Evolutionary conservation across 345 rosid species (phyloP), one percentile per base, ranked within the genome.

Genomic region (Gossypium anomalum): DNA sequence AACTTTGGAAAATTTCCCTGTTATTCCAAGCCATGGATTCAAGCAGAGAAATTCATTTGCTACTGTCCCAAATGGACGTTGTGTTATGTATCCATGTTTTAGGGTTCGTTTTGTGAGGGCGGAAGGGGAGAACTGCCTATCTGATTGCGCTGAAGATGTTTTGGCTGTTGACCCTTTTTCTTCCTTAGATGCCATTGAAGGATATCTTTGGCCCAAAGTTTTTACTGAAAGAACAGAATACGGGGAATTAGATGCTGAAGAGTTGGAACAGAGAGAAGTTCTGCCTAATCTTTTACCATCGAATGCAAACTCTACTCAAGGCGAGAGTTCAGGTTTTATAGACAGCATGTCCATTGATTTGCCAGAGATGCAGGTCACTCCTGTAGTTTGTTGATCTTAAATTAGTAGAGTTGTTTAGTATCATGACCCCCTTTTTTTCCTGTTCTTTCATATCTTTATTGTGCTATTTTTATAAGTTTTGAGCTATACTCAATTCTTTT

Each of bases 111-210:
- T 94, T 78, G 74, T 85, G 78, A 87, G 78, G 82, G 97, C 74
- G 49, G 88, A 92, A 53, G 95, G 88, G 53, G 98, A 89, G 85
- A 82, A 84, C 77, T 34, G 83, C 82, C 82, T 92, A 67, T 76
- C 84, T 78, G 89, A 91, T 78, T 87, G 76, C 77, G 80, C 84
- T 65, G 83, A 81, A 82, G 92, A 86, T 67, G 79, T 79, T 72
- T 56, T 86, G 70, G 81, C 91, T 67, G 93, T 91, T 79, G 98
- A 94, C 76, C 97, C 98, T 75, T 86, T 94, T 70, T 83, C 89
- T 73, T 81, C 89, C 58, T 79, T 88, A 76, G 91, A 85, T 78
- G 87, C 84, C 11, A 86, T 94, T 49, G 88, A 90, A 84, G 85
- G 83, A 23, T 91, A 78, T 85, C 77, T 94, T 79, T 83, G 80